Evolutionary conservation across 2,329 filamentous ascomycete genomes (phyloP).

Genomic region (Colletotrichum higginsianum): DNA sequence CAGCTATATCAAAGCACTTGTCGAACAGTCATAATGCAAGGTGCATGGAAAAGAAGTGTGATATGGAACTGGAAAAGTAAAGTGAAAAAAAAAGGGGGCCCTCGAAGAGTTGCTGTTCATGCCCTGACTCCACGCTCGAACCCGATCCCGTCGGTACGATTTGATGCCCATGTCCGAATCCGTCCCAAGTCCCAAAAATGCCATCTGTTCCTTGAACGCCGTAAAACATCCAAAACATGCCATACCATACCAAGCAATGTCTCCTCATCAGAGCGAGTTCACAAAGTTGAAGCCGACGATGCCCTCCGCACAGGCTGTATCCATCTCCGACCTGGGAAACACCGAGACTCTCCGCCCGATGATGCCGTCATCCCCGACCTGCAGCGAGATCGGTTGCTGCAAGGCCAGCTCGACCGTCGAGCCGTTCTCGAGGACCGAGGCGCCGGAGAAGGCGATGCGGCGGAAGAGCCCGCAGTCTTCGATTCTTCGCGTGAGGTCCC

Average conservation of each 20-base stretch:
- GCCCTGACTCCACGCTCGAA: too few relatives aligned
- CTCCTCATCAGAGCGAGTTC: not conserved
- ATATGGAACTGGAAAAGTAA: too few relatives aligned
- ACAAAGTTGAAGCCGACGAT: conserved; percentile 64
- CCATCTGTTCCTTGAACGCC: not conserved
- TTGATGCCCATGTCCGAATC: too few relatives aligned
- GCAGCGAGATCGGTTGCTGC: conserved; percentile 56
- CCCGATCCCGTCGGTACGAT: too few relatives aligned
- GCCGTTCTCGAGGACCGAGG: conserved; percentile 25
- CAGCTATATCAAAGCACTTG: too few relatives aligned
- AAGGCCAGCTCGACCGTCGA: conserved; percentile 53
- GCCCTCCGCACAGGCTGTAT: conserved; percentile 60
- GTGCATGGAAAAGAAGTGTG: too few relatives aligned
- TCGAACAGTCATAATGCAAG: too few relatives aligned
- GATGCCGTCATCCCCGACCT: conserved; percentile 62
- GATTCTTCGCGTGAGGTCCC: conserved; percentile 58
- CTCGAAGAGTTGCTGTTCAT: too few relatives aligned
- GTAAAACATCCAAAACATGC: too few relatives aligned
- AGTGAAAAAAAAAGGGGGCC: too few relatives aligned
- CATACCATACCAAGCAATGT: too few relatives aligned
- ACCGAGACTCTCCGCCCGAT: conserved; percentile 65
- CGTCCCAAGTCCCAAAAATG: not conserved
- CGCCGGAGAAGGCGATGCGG: conserved; percentile 52
- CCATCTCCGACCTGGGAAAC: conserved; percentile 46
- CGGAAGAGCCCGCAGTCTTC: conserved; percentile 60